These are phyloP conservation scores for Taphrina communis DNA, from an alignment of 1,139 yeast species.

Conservation along the genomic window DNA sequence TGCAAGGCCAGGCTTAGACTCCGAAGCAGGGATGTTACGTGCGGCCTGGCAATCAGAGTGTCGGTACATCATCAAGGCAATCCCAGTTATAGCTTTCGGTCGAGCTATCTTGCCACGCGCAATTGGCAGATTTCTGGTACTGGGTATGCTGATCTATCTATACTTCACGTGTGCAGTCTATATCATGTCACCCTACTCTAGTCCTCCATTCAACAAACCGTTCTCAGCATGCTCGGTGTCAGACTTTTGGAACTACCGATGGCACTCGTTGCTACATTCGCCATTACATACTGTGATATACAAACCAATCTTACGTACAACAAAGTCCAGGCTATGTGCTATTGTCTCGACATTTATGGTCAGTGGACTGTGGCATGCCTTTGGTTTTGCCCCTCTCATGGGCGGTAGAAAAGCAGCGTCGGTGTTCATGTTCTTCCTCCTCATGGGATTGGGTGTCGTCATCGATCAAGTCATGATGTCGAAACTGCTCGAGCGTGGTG, in stretches of 20 bases:
- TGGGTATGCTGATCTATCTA: neutral
- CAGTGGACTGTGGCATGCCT: slow-evolving; percentile 16
- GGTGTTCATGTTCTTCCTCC: slow-evolving; percentile 1
- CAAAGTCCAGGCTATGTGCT: neutral
- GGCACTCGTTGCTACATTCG: slow-evolving; percentile 20
- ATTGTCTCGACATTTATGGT: slow-evolving; percentile 2
- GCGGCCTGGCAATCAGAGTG: neutral
- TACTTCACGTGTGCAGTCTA: slow-evolving; percentile 1
- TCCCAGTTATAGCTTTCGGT: neutral
- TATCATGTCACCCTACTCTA: slow-evolving; percentile 20
- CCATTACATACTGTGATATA: slow-evolving; percentile 9
- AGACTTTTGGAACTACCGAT: slow-evolving; percentile 7
- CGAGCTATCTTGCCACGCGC: slow-evolving; percentile 1
- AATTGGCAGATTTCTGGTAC: neutral
- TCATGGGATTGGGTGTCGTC: slow-evolving; percentile 12
- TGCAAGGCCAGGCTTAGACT: neutral
- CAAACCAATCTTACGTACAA: neutral
- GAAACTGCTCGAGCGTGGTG: neutral
- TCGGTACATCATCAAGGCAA: neutral
- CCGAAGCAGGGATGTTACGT: neutral
- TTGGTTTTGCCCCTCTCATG: slow-evolving; percentile 9
- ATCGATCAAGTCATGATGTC: slow-evolving; percentile 4
- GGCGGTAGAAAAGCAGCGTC: neutral
- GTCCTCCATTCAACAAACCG: slow-evolving; percentile 14
- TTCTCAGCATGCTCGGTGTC: slow-evolving; percentile 9